phyloP scores from a whole-genome alignment of 495 filamentous ascomycete species.

The Astrothelium macrocarpum region DNA sequence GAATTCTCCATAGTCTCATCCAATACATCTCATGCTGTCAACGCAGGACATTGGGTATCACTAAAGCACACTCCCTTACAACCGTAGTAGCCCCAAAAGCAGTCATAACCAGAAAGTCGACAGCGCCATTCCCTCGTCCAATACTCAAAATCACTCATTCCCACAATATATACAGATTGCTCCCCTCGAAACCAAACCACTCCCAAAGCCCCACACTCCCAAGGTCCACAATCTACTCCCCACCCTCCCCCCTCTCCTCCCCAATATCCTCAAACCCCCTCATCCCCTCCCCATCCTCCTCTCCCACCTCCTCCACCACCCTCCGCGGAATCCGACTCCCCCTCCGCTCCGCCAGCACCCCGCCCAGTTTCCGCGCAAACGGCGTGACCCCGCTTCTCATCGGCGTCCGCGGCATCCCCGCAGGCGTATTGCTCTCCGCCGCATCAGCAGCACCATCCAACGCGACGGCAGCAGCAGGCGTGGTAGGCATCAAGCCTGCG shows the following conservation, averaged over 20 bases:
- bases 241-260: background rate
- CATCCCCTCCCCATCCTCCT: background rate
- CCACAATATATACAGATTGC: background rate
- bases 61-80: no score
- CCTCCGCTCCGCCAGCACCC: background rate
- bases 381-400: constrained; percentile 21
- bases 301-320: background rate
- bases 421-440: constrained; percentile 10
- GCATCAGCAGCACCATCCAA: background rate
- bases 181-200: background rate
- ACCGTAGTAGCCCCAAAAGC: no score
- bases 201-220: background rate
- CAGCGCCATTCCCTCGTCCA: no score
- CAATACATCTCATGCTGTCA: no score
- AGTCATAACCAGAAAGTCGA: background rate
- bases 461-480: no score
- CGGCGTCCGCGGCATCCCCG: background rate
- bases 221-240: background rate
- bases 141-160: background rate
- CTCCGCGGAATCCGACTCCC: background rate
- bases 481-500: background rate
- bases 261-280: background rate
- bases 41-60: no score
- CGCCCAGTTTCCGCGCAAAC: constrained; percentile 30
- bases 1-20: no score